These are phyloP conservation scores for Elaeis guineensis DNA, from an alignment of 176 grass and related monocot genomes.

Conservation along the genomic window DNA sequence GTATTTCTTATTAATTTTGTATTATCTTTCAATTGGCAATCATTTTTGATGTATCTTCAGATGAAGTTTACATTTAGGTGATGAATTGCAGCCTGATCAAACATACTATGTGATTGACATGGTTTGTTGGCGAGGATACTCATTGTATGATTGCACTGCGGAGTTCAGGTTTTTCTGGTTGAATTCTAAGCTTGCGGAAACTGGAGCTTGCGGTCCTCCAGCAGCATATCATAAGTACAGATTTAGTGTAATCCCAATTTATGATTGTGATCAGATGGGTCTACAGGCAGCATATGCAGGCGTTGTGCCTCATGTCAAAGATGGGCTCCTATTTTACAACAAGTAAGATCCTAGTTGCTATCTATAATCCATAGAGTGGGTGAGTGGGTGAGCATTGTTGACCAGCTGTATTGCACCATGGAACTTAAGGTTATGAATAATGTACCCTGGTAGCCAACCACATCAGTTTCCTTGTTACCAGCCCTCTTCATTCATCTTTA, in stretches of 20 bases:
- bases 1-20: too few species aligned
- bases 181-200: constrained; percentile 80
- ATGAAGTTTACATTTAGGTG: constrained; percentile 1
- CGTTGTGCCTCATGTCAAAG: constrained; percentile 56
- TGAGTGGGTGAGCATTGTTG: too few species aligned
- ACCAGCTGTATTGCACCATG: too few species aligned
- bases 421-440: too few species aligned
- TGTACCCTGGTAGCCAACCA: too few species aligned
- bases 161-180: constrained; percentile 98
- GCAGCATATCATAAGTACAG: constrained; percentile 62
- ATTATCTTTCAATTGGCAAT: too few species aligned
- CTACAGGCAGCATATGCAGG: constrained; percentile 78
- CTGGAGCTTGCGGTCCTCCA: constrained; percentile 66
- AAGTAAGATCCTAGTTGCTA: constrained; percentile 40
- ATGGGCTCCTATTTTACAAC: constrained; percentile 88
- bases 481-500: too few species aligned
- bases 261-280: constrained; percentile 51
- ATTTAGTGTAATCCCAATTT: constrained; percentile 63
- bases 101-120: constrained; percentile 97
- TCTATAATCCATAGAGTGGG: too few species aligned
- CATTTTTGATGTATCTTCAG: constrained; percentile 6
- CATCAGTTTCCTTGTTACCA: too few species aligned
- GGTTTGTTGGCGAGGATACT: constrained; percentile 90
- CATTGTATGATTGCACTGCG: constrained; percentile 75
- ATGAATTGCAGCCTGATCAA: constrained; percentile 58